Evolutionary conservation across 805 yeast species (phyloP), one percentile per base, ranked within the genome.

Genomic region (Candida sakaeoensis): DNA sequence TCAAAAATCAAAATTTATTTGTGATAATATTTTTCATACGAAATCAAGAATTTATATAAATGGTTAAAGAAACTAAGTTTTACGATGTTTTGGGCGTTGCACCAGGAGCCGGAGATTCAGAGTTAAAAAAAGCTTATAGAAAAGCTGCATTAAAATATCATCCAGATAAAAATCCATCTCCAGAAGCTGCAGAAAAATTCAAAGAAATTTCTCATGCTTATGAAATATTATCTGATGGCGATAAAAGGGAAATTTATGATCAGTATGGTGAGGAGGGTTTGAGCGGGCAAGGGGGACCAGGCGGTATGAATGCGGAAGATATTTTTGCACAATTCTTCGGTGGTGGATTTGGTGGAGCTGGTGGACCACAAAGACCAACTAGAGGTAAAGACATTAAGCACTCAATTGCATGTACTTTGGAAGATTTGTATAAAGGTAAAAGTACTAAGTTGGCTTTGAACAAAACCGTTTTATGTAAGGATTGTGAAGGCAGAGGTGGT

Each of bases 401-500:
- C 65, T 76, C 87, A 37, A 77, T 93, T 55, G 63, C 77, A 39
- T 95, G 93, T 53, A 74, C 95, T 33, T 75, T 93, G 55, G 98
- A 91, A 67, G 98, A 93, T 62, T 73, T 93, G 47, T 93, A 80
- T 77, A 85, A 83, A 67, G 99, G 99, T 48, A 85, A 90, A 72
- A 81, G 88, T 33, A 82, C 96, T 43, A 93, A 93, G 70, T 76
- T 93, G 70, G 96, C 98, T 7, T 76, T 93, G 47, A 88, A 89
- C 71, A 89, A 88, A 73, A 90, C 96, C 40, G 75, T 91, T 31
- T 68, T 88, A 52, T 93, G 99, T 79, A 76, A 78, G 58, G 58
- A 77, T 36, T 93, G 99, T 76, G 83, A 86, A 41, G 99, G 99
- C 56, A 80, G 80, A 57, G 99, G 99, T 65, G 99, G 99, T 69